A percentile compares a stretch with the other conserved stretches of the same genome.
Conservation (phyloP, 2,329 filamentous ascomycete species). For the Penicillium sp. region DNA sequence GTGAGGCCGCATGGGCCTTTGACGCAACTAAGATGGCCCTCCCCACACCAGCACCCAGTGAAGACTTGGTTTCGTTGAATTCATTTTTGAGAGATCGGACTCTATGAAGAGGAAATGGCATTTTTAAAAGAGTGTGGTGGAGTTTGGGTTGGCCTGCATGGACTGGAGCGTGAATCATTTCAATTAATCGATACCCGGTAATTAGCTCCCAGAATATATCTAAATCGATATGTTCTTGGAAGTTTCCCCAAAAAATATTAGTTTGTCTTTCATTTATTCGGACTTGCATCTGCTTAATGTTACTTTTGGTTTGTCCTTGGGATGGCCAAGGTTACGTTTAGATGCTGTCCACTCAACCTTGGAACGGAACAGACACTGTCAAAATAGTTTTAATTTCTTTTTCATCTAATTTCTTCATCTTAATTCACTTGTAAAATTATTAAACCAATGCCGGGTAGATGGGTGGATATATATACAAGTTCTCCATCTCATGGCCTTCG, state of each 20-base stretch:
- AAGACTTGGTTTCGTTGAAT: slow-evolving; percentile 26
- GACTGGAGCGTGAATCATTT: slow-evolving; percentile 9
- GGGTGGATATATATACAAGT: not conserved
- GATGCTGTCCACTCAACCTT: not conserved
- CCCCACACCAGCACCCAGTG: slow-evolving; percentile 26
- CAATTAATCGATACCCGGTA: slow-evolving; percentile 3
- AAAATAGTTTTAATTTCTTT: not conserved
- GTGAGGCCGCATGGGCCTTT: slow-evolving; percentile 37
- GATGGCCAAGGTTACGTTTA: not conserved
- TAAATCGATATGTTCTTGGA: not conserved
- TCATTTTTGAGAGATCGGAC: slow-evolving; percentile 26
- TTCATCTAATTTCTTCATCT: not conserved
- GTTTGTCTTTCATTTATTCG: not conserved
- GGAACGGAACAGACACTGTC: not conserved
- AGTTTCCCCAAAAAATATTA: not conserved
- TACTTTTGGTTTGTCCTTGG: not conserved
- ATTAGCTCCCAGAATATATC: not conserved
- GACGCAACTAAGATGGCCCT: slow-evolving; percentile 38
- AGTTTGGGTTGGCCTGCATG: slow-evolving; percentile 19
- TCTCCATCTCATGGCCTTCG: not conserved
- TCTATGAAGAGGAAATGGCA: slow-evolving; percentile 2
- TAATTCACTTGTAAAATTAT: not conserved
- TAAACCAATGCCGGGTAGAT: not conserved
- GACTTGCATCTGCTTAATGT: not conserved
- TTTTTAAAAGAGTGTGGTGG: slow-evolving; percentile 9